Conservation (phyloP, 805 yeast species). For the Spathaspora arborariae region DNA sequence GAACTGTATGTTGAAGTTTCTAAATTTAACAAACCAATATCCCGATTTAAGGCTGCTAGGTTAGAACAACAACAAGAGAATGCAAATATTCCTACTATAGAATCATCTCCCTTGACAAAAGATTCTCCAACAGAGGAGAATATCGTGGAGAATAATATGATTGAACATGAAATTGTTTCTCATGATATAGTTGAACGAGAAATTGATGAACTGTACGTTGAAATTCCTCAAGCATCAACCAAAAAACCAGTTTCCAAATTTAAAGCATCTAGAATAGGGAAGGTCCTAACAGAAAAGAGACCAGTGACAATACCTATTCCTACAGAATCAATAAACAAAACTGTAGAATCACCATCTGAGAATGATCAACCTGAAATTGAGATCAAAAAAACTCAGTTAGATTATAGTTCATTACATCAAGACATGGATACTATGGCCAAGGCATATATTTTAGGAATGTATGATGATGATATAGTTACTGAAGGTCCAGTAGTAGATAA, state of each 20-base stretch:
- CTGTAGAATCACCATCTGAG: background rate
- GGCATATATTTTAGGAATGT: slow-evolving; percentile 56
- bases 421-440: slow-evolving; percentile 56
- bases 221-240: background rate
- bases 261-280: slow-evolving; percentile 1
- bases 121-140: background rate
- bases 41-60: slow-evolving; percentile 10
- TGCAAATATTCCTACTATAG: background rate
- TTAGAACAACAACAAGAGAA: background rate
- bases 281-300: background rate
- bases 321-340: no score
- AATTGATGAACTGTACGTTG: background rate
- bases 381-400: slow-evolving; percentile 25
- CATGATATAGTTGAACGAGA: background rate
- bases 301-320: background rate
- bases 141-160: background rate
- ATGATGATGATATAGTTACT: slow-evolving; percentile 56
- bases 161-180: background rate
- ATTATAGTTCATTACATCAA: slow-evolving; percentile 38
- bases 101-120: background rate
- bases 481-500: slow-evolving; percentile 54
- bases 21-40: slow-evolving; percentile 5
- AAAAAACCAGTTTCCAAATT: slow-evolving; percentile 1
- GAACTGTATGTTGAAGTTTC: background rate
- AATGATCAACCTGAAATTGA: background rate